Conservation (phyloP, 73 alveolate genomes). For the Effrenium voratum region DNA sequence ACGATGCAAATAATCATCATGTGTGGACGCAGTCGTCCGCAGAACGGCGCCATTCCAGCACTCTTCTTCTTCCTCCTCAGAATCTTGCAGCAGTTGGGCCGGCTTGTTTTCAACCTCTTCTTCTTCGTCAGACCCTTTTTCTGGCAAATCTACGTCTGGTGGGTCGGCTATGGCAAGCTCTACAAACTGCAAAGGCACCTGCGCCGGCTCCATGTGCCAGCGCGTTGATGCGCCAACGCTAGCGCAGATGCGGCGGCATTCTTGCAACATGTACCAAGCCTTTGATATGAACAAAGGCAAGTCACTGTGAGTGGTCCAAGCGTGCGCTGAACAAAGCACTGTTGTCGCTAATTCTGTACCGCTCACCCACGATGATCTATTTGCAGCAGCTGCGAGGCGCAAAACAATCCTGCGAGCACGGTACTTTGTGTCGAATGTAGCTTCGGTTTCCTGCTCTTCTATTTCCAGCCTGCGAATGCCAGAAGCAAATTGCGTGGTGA, state of each 20-base stretch:
- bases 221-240: background rate
- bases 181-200: background rate
- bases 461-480: constrained; percentile 1
- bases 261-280: background rate
- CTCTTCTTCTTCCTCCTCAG: background rate
- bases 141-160: background rate
- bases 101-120: background rate
- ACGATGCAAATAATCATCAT: constrained; percentile 54
- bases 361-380: background rate
- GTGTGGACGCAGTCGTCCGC: background rate
- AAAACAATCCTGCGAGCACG: background rate
- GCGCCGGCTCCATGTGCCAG: background rate
- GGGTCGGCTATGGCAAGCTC: background rate
- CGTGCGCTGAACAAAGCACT: background rate
- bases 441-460: background rate
- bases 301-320: background rate
- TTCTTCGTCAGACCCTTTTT: background rate
- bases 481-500: background rate
- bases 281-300: background rate
- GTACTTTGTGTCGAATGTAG: background rate
- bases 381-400: constrained; percentile 1
- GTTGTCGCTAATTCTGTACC: constrained; percentile 2
- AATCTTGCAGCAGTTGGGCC: background rate
- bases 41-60: background rate
- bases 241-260: constrained; percentile 2